Percentiles rank a stretch among this genome's conserved stretches.
Conservation (phyloP, 2,329 filamentous ascomycete genomes). For the Alternaria alternata region DNA sequence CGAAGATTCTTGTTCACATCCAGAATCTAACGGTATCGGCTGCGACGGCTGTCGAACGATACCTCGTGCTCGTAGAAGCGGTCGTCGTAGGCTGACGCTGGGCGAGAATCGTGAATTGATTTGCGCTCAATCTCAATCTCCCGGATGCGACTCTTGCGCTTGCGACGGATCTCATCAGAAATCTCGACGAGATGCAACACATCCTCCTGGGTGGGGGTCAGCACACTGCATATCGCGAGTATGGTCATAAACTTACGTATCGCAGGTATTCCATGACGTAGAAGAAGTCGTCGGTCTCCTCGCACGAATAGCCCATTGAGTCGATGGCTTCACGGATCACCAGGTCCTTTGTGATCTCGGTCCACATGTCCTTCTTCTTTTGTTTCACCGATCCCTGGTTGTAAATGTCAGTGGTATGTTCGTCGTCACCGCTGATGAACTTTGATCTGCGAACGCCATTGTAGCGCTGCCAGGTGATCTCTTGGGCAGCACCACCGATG, state of each 20-base stretch:
- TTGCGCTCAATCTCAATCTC: constrained; percentile 70
- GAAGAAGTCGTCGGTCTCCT: constrained; percentile 88
- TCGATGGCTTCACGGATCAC: constrained; percentile 88
- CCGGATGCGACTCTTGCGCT: constrained; percentile 65
- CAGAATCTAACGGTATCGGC: constrained; percentile 47
- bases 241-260: constrained; percentile 70
- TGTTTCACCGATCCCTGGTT: constrained; percentile 42
- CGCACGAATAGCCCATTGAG: constrained; percentile 82
- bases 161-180: constrained; percentile 80
- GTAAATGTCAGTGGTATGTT: constrained; percentile 56
- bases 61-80: constrained; percentile 73
- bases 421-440: constrained; percentile 73
- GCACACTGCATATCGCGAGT: neutral
- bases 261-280: constrained; percentile 91
- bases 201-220: constrained; percentile 71
- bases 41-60: constrained; percentile 63
- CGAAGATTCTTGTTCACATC: constrained; percentile 2
- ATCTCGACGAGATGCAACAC: constrained; percentile 83
- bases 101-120: constrained; percentile 58
- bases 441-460: constrained; percentile 77
- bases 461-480: constrained; percentile 73
- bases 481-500: constrained; percentile 74
- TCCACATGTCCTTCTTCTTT: constrained; percentile 76
- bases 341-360: constrained; percentile 93
- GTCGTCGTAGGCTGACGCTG: constrained; percentile 65